Percentiles rank a stretch among this genome's conserved stretches.
Conservation (phyloP, 1,284 basidiomycete genomes). For the Apiotrichum akiyoshidainum region DNA sequence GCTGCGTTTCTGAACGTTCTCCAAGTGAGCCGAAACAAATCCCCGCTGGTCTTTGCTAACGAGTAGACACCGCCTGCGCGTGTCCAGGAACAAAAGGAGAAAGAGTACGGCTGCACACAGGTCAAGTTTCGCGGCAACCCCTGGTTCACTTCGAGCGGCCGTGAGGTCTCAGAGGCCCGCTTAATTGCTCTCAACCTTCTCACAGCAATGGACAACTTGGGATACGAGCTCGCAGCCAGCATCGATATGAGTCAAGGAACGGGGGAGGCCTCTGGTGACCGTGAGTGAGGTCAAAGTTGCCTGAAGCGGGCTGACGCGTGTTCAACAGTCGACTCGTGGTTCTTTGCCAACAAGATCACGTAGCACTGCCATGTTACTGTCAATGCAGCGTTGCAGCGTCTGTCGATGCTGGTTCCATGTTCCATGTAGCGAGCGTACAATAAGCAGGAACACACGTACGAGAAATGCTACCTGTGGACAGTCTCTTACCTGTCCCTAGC, state of each 20-base stretch:
- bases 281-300: slow-evolving; percentile 6
- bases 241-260: slow-evolving; percentile 35
- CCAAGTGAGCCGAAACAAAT: slow-evolving; percentile 23
- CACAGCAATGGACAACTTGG: slow-evolving; percentile 33
- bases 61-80: slow-evolving; percentile 33
- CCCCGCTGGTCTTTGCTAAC: neutral
- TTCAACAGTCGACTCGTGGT: slow-evolving; percentile 43
- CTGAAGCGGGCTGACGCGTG: neutral
- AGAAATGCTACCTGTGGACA: too few species aligned
- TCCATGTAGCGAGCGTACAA: too few species aligned
- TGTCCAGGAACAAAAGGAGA: slow-evolving; percentile 36
- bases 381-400: too few species aligned
- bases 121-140: slow-evolving; percentile 41
- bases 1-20: slow-evolving; percentile 33
- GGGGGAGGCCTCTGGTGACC: slow-evolving; percentile 13
- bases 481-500: neutral
- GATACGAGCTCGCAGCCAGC: slow-evolving; percentile 38
- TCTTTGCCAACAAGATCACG: slow-evolving; percentile 35
- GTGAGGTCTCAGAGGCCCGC: slow-evolving; percentile 27
- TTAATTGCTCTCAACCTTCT: slow-evolving; percentile 31
- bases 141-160: slow-evolving; percentile 33
- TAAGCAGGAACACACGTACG: too few species aligned
- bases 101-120: slow-evolving; percentile 36
- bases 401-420: too few species aligned
- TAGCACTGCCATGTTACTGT: too few species aligned